Percentiles rank a stretch among this genome's conserved stretches.
Conservation (phyloP, 345 rosid genomes). For the Aurinia saxatilis region DNA sequence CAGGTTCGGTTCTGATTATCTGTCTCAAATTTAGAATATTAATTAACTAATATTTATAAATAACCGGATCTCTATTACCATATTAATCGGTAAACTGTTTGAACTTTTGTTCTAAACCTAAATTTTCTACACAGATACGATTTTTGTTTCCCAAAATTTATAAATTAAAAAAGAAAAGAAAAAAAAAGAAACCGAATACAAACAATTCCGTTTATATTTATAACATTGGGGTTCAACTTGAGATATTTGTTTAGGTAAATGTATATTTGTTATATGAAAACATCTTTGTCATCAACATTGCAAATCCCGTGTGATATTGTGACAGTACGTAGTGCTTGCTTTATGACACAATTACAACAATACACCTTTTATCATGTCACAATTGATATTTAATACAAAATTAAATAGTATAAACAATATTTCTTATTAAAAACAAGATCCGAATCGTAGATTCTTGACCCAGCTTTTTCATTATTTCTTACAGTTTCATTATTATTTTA, state of each 20-base stretch:
- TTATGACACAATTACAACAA: slow-evolving; percentile 16
- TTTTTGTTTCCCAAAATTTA: no score
- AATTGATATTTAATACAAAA: background rate
- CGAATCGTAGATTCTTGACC: background rate
- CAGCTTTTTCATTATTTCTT: background rate
- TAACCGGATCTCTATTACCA: no score
- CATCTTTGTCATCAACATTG: slow-evolving; percentile 3
- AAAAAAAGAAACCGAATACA: no score
- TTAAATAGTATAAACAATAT: background rate
- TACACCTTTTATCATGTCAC: slow-evolving; percentile 1
- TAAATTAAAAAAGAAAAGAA: no score
- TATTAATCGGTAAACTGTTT: no score
- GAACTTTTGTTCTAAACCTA: no score
- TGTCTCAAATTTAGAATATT: no score
- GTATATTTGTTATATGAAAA: background rate
- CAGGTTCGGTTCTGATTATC: no score
- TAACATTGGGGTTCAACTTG: background rate
- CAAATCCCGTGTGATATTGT: slow-evolving; percentile 8
- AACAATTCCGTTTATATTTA: no score
- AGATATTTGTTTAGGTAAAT: background rate
- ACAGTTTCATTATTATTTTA: background rate
- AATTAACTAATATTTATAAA: no score
- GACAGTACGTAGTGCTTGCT: background rate
- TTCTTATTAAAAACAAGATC: background rate
- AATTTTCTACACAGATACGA: no score